Base-by-base conservation (phyloP, 768 basidiomycete species). In the Hemileccinum impolitum region DNA sequence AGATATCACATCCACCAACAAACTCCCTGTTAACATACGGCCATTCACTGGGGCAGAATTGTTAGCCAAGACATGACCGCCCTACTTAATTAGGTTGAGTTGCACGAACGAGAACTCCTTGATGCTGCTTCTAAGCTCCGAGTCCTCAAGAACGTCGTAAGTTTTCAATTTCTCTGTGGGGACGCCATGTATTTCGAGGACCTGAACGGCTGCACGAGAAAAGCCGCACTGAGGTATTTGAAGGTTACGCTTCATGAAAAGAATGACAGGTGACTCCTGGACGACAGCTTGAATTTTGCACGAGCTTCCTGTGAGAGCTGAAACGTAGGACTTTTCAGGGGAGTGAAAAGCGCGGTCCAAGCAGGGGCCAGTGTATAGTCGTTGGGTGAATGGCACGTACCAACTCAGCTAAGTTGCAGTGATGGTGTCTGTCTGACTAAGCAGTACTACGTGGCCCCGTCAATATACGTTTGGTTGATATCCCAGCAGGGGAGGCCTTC, bases 171-270 rank as follows among this genome's bases (percentile, higher is more conserved):
- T 94, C 64, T 89, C 85, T 1, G 71, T 53, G 0, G 87, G 80
- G 0, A 97, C 91, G 23, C 84, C 84, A 37, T 94, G 87, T 34
- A 90, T 68, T 41, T 91, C 90, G 43, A 99, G 76, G 40, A 97
- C 82, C 66, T 97, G 94, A 26, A 93, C 79, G 1, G 87, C 93
- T 0, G 95, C 95, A 43, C 95, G 80, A 15, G 94, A 96, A 78
- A 98, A 99, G 13, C 95, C 95, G 53, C 95, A 98, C 59, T 93
- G 84, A 2, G 95, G 95, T 6, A 75, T 64, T 19, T 83, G 76
- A 0, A 90, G 92, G 14, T 87, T 92, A 11, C 96, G 96, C 66
- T 99, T 99, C 95, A 99, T 98, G 74, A 99, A 98, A 5, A 98
- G 74, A 1, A 99, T 96, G 7, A 98, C 78, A 0, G 94, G 94